Evolutionary conservation across 192 early-diverging fungal genomes (phyloP), one percentile per base, ranked within the genome.

Genomic region (Chytriomyces sp.): DNA sequence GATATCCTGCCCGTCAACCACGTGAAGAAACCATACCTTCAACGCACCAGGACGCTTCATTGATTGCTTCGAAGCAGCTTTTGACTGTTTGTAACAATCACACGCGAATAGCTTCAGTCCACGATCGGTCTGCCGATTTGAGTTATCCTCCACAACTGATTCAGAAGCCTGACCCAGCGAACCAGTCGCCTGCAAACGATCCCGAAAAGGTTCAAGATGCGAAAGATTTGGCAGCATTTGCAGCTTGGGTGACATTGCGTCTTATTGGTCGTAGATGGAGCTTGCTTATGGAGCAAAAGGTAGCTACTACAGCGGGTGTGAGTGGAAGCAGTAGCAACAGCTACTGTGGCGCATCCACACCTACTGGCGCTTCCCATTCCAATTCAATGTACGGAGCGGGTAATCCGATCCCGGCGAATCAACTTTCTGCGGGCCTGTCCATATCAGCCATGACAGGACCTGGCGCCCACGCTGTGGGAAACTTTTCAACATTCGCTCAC

Each of bases 211-310:
- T 65, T 44, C 63, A 65, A n/a, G 63, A 65, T 31, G 39, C 63
- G 22, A 52, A 41, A 44, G 63, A 65, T 65, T 52, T 65, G 31
- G 63, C 63, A 12, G 63, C 63, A 14, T 65, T 65, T 65, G 63
- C 63, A 26, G 63, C 63, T 3, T 65, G 63, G 63, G 63, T 65
- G 7, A 65, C 63, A 26, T 33, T 65, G n/a, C 22, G 31, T 25
- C 38, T 65, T 34, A 52, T 65, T 65, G 63, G 63, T 10, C 63
- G 63, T 17, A 22, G 63, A 33, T 52, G 49, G 41, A 65, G 63
- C 22, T 30, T 65, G 17, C 52, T 65, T 26, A 65, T 52, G 39
- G 63, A 65, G 49, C 49, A 61, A 36, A 61, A 61, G 19, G 33
- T 14, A n/a, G 59, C 59, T 28, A 28, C 22, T 26, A 30, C 22